These are phyloP conservation scores for Petunia hybrid DNA, from an alignment of 305 asterid genomes.

Conservation along the genomic window DNA sequence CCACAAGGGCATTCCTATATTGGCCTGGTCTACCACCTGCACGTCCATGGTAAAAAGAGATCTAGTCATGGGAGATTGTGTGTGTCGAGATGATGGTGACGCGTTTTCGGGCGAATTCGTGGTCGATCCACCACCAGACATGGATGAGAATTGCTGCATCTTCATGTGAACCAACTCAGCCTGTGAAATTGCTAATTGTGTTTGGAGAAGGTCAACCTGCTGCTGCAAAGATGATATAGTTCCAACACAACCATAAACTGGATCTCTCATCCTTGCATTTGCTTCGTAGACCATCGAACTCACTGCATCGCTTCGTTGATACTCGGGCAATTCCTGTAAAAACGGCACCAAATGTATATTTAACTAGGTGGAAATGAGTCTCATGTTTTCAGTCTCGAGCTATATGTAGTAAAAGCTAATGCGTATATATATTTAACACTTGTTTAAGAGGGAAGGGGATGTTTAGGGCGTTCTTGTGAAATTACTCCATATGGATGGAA, in stretches of 20 bases:
- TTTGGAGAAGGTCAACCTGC: conserved; percentile 24
- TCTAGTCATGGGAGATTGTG: not conserved
- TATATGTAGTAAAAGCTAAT: not conserved
- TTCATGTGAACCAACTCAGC: conserved; percentile 40
- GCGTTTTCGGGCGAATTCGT: not conserved
- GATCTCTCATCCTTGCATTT: not conserved
- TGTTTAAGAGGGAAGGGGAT: not conserved
- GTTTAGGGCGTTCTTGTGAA: no score
- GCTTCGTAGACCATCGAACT: conserved; percentile 24
- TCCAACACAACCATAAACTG: conserved; percentile 31
- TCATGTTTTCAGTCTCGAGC: not conserved
- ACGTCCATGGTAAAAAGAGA: not conserved
- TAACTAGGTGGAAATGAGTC: no score
- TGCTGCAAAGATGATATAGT: conserved; percentile 27
- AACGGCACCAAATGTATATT: no score
- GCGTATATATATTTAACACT: not conserved
- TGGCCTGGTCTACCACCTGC: conserved; percentile 13
- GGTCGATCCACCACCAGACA: not conserved
- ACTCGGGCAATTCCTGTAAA: conserved; percentile 23
- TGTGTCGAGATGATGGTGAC: conserved; percentile 16
- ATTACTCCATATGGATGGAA: no score
- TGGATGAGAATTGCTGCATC: not conserved
- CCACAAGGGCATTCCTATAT: conserved; percentile 34
- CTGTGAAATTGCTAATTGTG: conserved; percentile 21
- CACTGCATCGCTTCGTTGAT: conserved; percentile 27